Conservation (phyloP, 2,329 filamentous ascomycete genomes). For the Coccinonectria pachysandricola region DNA sequence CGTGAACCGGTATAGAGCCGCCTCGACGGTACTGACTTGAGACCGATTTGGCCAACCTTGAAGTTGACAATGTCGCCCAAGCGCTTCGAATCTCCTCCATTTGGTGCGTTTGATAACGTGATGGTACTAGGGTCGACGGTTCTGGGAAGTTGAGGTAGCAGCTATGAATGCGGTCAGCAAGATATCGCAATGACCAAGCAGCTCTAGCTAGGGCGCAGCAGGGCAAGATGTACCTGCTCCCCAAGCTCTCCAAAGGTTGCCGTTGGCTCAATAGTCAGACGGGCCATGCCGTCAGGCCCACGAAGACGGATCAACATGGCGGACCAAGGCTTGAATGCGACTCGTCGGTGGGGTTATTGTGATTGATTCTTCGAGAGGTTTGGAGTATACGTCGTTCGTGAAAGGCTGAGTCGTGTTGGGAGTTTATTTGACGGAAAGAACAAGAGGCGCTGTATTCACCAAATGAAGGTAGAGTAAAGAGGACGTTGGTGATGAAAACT, state of each 20-base stretch:
- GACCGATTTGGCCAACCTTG: slow-evolving; percentile 47
- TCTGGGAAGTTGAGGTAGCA: slow-evolving; percentile 47
- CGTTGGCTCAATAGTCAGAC: slow-evolving; percentile 64
- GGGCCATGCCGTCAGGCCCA: slow-evolving; percentile 86
- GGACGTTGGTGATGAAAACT: not conserved
- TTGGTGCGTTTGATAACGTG: slow-evolving; percentile 51
- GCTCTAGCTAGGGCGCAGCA: too few species aligned
- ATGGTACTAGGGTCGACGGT: slow-evolving; percentile 52
- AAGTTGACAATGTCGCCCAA: slow-evolving; percentile 48
- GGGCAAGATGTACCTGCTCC: slow-evolving; percentile 26
- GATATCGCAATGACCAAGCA: too few species aligned
- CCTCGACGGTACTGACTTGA: slow-evolving; percentile 47
- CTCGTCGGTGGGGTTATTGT: too few species aligned
- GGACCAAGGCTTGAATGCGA: too few species aligned
- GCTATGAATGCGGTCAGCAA: slow-evolving; percentile 29
- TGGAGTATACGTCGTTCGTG: too few species aligned
- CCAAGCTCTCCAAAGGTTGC: slow-evolving; percentile 61
- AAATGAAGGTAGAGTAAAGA: not conserved
- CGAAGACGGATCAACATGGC: slow-evolving; percentile 78
- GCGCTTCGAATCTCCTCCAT: slow-evolving; percentile 45
- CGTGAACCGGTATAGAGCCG: slow-evolving; percentile 45
- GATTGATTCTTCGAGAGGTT: slow-evolving; percentile 1
- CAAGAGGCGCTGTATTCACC: too few species aligned
- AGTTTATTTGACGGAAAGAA: too few species aligned
- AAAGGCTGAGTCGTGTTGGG: too few species aligned